Percentiles rank a stretch among this genome's conserved stretches.
Evolutionary conservation across 257 asterid genomes (phyloP).

Genomic region (Jacaranda mimosifolia): DNA sequence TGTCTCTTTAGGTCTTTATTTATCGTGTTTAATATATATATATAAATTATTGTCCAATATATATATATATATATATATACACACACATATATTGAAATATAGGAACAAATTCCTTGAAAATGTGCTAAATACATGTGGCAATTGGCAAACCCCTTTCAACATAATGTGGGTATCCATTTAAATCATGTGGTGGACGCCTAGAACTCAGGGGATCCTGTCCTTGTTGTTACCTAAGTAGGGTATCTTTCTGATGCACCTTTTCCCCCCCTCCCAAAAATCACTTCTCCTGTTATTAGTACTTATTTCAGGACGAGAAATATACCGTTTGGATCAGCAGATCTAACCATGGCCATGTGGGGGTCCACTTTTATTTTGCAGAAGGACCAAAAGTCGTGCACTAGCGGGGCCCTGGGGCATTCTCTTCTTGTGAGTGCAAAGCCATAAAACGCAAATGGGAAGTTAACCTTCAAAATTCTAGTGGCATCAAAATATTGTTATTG

Average conservation of each 20-base stretch:
- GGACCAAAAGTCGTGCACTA: slow-evolving; percentile 19
- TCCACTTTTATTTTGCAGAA: slow-evolving; percentile 11
- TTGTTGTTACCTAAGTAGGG: slow-evolving; percentile 28
- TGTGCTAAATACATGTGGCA: neutral
- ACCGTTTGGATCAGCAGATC: neutral
- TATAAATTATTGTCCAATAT: too few species aligned
- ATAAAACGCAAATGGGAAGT: neutral
- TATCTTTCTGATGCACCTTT: slow-evolving; percentile 25
- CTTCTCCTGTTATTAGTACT: neutral
- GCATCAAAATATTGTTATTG: slow-evolving; percentile 10
- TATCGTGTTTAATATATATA: too few species aligned
- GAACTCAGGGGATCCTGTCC: slow-evolving; percentile 31
- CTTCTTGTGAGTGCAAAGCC: slow-evolving; percentile 14
- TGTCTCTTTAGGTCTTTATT: too few species aligned
- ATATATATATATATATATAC: too few species aligned
- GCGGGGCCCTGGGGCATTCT: too few species aligned
- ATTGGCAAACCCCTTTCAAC: neutral
- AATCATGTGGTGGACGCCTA: slow-evolving; percentile 30
- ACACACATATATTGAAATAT: too few species aligned
- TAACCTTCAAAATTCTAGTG: neutral
- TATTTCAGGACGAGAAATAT: neutral
- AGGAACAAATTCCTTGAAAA: too few species aligned
- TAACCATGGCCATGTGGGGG: slow-evolving; percentile 29
- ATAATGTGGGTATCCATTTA: slow-evolving; percentile 26
- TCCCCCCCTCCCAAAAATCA: neutral